phyloP scores from a whole-genome alignment of 495 filamentous ascomycete genomes.

The Neurospora sp. region DNA sequence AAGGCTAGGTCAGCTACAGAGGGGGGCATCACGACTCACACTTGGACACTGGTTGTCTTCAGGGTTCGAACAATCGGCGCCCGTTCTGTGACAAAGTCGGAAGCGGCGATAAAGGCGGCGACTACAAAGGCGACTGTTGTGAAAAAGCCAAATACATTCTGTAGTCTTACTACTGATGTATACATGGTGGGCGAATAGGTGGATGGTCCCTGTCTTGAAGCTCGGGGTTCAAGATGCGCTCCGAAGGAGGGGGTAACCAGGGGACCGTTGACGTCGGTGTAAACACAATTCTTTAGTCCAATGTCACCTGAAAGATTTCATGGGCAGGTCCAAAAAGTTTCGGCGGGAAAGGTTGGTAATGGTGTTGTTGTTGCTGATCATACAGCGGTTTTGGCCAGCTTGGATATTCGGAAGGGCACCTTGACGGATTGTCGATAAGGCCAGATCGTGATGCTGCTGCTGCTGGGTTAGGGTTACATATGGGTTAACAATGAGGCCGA shows the following conservation, averaged over 20 bases:
- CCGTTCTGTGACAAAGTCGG: slow-evolving; percentile 63
- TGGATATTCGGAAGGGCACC: background rate
- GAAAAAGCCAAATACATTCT: slow-evolving; percentile 97
- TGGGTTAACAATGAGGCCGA: background rate
- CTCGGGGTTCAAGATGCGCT: background rate
- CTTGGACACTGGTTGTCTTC: slow-evolving; percentile 67
- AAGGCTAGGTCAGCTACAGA: background rate
- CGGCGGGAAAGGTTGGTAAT: background rate
- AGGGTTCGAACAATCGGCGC: slow-evolving; percentile 53
- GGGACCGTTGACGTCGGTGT: background rate
- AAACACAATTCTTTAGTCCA: background rate
- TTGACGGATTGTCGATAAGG: slow-evolving; percentile 12
- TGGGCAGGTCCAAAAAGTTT: background rate
- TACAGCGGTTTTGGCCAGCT: background rate
- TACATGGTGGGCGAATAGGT: slow-evolving; percentile 54
- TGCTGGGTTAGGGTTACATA: slow-evolving; percentile 20
- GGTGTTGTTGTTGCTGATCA: slow-evolving; percentile 1
- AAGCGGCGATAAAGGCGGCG: slow-evolving; percentile 65
- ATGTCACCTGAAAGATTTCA: slow-evolving; percentile 5
- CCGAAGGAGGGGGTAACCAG: background rate
- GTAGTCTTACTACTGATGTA: slow-evolving; percentile 67
- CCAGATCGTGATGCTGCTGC: slow-evolving; percentile 24
- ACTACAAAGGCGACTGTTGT: slow-evolving; percentile 83
- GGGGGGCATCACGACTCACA: slow-evolving; percentile 46
- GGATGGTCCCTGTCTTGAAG: background rate